Conservation (phyloP, 164 flowering plant genomes). For the Amborella trichopoda region DNA sequence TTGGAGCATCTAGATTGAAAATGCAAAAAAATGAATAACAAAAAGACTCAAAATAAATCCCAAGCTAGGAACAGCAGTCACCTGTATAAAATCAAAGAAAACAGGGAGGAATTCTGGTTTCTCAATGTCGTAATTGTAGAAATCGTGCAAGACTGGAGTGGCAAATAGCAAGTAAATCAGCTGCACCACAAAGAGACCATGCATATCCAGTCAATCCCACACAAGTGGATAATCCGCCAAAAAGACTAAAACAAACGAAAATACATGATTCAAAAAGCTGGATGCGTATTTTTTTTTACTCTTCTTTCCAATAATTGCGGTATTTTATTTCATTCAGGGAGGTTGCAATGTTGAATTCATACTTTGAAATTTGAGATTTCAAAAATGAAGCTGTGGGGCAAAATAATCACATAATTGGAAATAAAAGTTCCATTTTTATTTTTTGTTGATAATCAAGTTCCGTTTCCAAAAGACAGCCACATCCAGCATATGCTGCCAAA, state of each 20-base stretch:
- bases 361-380: not conserved
- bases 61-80: too few relatives aligned
- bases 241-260: not conserved
- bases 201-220: not conserved
- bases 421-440: too few relatives aligned
- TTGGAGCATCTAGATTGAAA: too few relatives aligned
- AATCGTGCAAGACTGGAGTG: constrained; percentile 42
- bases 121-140: constrained; percentile 43
- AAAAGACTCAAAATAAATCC: too few relatives aligned
- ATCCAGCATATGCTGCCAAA: too few relatives aligned
- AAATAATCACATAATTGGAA: too few relatives aligned
- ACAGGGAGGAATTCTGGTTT: constrained; percentile 30
- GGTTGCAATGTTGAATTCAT: not conserved
- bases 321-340: not conserved
- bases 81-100: constrained; percentile 44
- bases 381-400: too few relatives aligned
- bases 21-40: too few relatives aligned
- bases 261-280: not conserved
- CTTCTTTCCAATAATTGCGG: not conserved
- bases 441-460: too few relatives aligned
- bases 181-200: constrained; percentile 13
- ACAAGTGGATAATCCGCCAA: not conserved
- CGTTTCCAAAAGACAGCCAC: too few relatives aligned
- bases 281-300: not conserved
- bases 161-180: constrained; percentile 21